Conservation (phyloP, 768 basidiomycete genomes). For the Termitomyces titanicus region DNA sequence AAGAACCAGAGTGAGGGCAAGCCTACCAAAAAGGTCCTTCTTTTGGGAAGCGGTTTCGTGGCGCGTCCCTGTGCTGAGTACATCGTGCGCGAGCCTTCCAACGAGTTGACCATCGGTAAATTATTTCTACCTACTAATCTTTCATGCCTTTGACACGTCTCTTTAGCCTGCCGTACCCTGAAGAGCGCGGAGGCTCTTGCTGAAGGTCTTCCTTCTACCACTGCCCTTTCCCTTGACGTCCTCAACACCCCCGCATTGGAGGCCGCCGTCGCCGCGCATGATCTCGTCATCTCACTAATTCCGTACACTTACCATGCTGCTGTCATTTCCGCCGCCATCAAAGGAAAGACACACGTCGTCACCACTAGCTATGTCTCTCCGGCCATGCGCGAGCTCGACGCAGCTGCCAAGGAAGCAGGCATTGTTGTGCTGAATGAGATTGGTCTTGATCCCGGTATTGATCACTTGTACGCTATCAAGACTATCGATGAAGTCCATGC, state of each 20-base stretch:
- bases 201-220: conserved; percentile 63
- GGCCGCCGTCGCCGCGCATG: conserved; percentile 75
- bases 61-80: conserved; percentile 97
- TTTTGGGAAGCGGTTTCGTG: conserved; percentile 94
- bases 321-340: conserved; percentile 91
- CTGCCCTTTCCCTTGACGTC: conserved; percentile 81
- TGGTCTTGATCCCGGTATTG: conserved; percentile 94
- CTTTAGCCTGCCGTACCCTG: conserved; percentile 83
- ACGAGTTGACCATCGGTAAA: conserved; percentile 82
- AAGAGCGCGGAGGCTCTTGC: conserved; percentile 68
- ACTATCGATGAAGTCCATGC: conserved; percentile 91
- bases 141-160: neutral
- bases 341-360: conserved; percentile 86
- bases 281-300: conserved; percentile 94
- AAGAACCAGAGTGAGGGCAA: conserved; percentile 29
- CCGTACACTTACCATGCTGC: conserved; percentile 89
- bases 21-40: conserved; percentile 66
- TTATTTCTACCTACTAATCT: conserved; percentile 1
- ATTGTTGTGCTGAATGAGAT: conserved; percentile 97
- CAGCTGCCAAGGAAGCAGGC: conserved; percentile 78
- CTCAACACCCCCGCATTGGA: conserved; percentile 68
- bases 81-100: conserved; percentile 74
- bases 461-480: conserved; percentile 92
- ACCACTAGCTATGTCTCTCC: conserved; percentile 95
- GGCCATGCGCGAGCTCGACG: conserved; percentile 84